A percentile compares a stretch with the other conserved stretches of the same genome.
phyloP scores from a whole-genome alignment of 345 rosid genomes.

The Moricandia moricandioides region DNA sequence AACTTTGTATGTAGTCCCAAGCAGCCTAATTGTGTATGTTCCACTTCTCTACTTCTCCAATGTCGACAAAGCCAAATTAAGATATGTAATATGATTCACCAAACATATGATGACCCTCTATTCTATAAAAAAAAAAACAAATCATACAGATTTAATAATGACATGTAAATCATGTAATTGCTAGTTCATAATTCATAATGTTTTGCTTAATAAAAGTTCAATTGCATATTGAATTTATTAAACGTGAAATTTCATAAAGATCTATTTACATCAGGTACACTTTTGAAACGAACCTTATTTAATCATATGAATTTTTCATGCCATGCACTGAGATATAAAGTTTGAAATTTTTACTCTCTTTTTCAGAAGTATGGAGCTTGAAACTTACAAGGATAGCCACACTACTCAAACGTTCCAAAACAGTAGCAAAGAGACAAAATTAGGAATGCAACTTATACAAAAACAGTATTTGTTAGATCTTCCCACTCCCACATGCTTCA shows the following conservation, averaged over 20 bases:
- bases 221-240: background rate
- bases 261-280: background rate
- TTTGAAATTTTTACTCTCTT: background rate
- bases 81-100: conserved; percentile 20
- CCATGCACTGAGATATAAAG: conserved; percentile 11
- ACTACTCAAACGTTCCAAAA: conserved; percentile 29
- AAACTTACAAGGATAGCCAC: background rate
- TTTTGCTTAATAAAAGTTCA: background rate
- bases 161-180: background rate
- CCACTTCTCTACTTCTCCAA: background rate
- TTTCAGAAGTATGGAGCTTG: conserved; percentile 18
- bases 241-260: background rate
- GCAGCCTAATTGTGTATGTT: background rate
- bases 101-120: conserved; percentile 24
- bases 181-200: background rate
- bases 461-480: conserved; percentile 14
- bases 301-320: background rate
- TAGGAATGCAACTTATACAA: conserved; percentile 9
- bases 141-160: background rate
- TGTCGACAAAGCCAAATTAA: conserved; percentile 20
- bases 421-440: conserved; percentile 24
- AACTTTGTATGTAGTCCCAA: conserved; percentile 36
- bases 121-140: background rate
- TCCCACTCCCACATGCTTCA: conserved; percentile 12
- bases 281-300: background rate